Conservation (phyloP, 2,329 filamentous ascomycete genomes). For the Kalmusia sp. region DNA sequence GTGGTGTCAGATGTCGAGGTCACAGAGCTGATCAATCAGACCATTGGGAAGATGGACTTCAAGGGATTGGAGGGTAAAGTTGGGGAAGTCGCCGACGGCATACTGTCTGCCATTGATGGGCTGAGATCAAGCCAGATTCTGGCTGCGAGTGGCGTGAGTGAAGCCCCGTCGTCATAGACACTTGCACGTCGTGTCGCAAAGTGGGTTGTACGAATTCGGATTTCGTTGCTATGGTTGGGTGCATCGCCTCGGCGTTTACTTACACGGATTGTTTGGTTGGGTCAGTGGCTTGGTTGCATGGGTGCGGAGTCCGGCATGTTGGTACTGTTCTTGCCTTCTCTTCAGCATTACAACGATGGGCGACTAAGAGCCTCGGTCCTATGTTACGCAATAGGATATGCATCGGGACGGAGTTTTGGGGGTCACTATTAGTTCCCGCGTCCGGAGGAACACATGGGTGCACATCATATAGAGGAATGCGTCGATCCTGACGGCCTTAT, state of each 20-base stretch:
- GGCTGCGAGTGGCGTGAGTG: not conserved
- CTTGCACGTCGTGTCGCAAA: not conserved
- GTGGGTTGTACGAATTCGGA: not conserved
- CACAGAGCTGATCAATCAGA: constrained; percentile 72
- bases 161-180: not conserved
- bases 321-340: no score
- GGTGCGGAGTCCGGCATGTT: not conserved
- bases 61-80: constrained; percentile 67
- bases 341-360: no score
- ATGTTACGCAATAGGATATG: no score
- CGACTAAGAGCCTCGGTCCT: no score
- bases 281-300: not conserved
- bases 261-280: not conserved
- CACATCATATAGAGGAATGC: no score
- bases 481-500: no score
- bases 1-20: constrained; percentile 83
- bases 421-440: no score
- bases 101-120: constrained; percentile 41
- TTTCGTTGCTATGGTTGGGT: not conserved
- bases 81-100: constrained; percentile 54
- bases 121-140: constrained; percentile 19
- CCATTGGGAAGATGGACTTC: constrained; percentile 70
- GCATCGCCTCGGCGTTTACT: not conserved
- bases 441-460: no score
- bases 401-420: not conserved